Base-by-base conservation (phyloP, 352 stramenopile species). In the Phytophthora uliginosa region DNA sequence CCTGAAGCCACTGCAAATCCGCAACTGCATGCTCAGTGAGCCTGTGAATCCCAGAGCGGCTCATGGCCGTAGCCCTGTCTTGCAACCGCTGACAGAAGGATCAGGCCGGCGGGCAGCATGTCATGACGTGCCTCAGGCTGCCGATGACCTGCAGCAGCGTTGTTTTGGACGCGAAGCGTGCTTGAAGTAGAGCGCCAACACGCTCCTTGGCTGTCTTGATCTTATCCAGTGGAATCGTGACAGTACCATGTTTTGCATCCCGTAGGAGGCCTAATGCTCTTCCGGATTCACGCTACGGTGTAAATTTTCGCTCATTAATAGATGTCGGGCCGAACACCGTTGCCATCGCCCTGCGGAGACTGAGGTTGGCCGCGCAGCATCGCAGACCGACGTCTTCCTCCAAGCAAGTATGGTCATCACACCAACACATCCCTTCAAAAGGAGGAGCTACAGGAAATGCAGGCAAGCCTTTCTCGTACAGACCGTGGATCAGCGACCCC, bases 221-320 rank as follows among this genome's bases (percentile, higher is more conserved):
- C 22, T 75, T 75, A 0, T 64, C 33, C 0, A 9, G 2, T 4
- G 56, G 61, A 0, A 72, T 26, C 0, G 63, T 50, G 3, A 72
- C 48, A 0, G 26, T 38, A 9, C 62, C 50, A 0, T 38, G 13
- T 4, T 8, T 5, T 24, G 57, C 65, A 20, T 68, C n/a, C 56
- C 69, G 69, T 1, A 69, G 33, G 3, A 76, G 24, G 0, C 51
- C 63, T 0, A 76, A 24, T 22, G 57, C 69, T 15, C 65, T 76
- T 4, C 22, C n/a, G 2, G 24, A 20, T 20, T 24, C 40, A 7
- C 8, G 45, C 51, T 58, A 73, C 0, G 24, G 10, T 3, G 66
- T 73, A 45, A 72, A 58, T 36, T 63, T 67, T 0, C 57, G 15
- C 34, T 67, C 48, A 24, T 42, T 67, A 10, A 60, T 48, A 3